Evolutionary conservation across 192 early-diverging fungal genomes (phyloP).

Genomic region (Rhizoclosmatium sp.): DNA sequence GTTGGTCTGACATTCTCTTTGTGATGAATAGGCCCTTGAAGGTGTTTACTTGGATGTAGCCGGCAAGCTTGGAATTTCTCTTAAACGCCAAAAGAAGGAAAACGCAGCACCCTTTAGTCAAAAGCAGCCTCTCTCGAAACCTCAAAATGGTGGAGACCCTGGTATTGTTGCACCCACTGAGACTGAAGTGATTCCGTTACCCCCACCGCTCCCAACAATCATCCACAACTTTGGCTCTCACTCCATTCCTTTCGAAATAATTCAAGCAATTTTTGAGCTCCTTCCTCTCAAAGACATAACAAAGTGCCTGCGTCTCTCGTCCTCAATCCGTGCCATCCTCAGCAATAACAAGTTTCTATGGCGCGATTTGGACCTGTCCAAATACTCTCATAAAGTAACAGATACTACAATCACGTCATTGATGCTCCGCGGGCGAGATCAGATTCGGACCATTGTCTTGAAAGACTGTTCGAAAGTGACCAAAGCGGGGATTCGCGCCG

Average conservation of each 20-base stretch:
- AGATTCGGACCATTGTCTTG: slow-evolving; percentile 10
- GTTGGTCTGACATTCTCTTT: neutral
- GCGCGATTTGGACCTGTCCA: slow-evolving; percentile 11
- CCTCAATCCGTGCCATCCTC: slow-evolving; percentile 28
- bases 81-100: slow-evolving; percentile 23
- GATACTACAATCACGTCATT: slow-evolving; percentile 16
- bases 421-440: slow-evolving; percentile 20
- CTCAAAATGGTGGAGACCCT: neutral
- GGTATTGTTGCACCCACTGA: neutral
- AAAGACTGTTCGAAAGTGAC: slow-evolving; percentile 7
- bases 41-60: slow-evolving; percentile 13
- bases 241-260: slow-evolving; percentile 34
- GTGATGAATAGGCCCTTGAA: slow-evolving; percentile 16
- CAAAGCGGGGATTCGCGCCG: slow-evolving; percentile 12
- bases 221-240: slow-evolving; percentile 36
- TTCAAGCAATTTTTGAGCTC: slow-evolving; percentile 25
- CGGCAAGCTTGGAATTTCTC: slow-evolving; percentile 11
- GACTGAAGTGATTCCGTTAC: neutral
- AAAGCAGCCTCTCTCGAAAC: neutral
- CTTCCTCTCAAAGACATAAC: slow-evolving; percentile 24
- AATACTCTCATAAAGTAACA: neutral
- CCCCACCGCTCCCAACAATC: neutral
- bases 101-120: neutral
- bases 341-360: slow-evolving; percentile 33
- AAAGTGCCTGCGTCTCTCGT: slow-evolving; percentile 22